Percentiles rank a stretch among this genome's conserved stretches.
Evolutionary conservation across 2,329 filamentous ascomycete species (phyloP).

Genomic region (Daldinia sp.): DNA sequence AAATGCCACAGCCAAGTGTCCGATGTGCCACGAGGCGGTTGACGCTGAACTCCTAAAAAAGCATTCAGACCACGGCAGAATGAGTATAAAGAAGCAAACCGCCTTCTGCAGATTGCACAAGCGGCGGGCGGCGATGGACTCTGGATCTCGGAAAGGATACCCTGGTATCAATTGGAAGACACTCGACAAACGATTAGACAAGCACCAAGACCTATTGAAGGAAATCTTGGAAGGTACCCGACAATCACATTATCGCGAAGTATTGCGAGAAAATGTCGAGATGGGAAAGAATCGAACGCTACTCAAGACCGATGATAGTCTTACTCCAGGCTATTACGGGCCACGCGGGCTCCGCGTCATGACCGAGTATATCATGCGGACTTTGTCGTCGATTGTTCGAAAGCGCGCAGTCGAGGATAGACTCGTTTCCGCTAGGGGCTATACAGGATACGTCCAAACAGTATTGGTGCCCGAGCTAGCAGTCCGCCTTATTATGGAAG

Average conservation of each 20-base stretch:
- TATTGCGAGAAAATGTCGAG: slow-evolving; percentile 63
- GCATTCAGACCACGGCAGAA: slow-evolving; percentile 56
- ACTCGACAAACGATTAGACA: slow-evolving; percentile 66
- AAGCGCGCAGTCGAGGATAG: slow-evolving; percentile 69
- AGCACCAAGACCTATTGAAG: slow-evolving; percentile 64
- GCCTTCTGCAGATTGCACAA: slow-evolving; percentile 72
- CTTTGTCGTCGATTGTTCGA: slow-evolving; percentile 68
- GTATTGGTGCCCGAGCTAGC: slow-evolving; percentile 80
- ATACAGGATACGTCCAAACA: slow-evolving; percentile 73
- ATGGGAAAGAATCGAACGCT: slow-evolving; percentile 67
- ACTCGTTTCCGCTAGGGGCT: slow-evolving; percentile 71
- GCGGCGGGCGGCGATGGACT: slow-evolving; percentile 58
- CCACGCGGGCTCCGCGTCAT: slow-evolving; percentile 75
- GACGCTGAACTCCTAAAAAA: slow-evolving; percentile 61
- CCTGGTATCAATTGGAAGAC: slow-evolving; percentile 74
- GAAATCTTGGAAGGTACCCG: slow-evolving; percentile 65
- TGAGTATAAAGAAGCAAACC: slow-evolving; percentile 66
- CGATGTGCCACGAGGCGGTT: slow-evolving; percentile 71
- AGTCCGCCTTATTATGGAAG: slow-evolving; percentile 63
- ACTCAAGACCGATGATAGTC: slow-evolving; percentile 63
- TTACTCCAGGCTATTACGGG: slow-evolving; percentile 85
- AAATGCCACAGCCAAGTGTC: slow-evolving; percentile 58
- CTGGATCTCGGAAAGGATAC: slow-evolving; percentile 65
- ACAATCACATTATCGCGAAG: slow-evolving; percentile 67
- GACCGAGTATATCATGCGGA: slow-evolving; percentile 71